Base-by-base conservation (phyloP, 768 basidiomycete genomes). In the Termitomyces sp. region DNA sequence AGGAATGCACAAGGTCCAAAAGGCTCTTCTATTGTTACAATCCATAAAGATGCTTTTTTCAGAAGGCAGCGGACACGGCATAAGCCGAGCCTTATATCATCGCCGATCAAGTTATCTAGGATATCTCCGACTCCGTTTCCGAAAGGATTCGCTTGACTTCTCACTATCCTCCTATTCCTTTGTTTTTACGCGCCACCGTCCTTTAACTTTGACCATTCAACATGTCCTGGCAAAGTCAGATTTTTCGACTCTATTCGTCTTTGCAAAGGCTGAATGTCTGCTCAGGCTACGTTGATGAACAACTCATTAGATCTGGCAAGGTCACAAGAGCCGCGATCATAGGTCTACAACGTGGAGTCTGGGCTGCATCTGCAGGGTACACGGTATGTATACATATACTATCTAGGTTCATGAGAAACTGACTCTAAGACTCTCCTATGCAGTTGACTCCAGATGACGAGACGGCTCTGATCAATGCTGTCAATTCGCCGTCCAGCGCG, bases 211-310 rank as follows among this genome's bases (percentile, higher is more conserved):
- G 14, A 34, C 60, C 50, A 25, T 60, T 31, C 60, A 71, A 60
- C 50, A 89, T 90, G 89, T 88, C 87, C 69, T 89, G 88, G 87
- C 86, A 89, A 86, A 65, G 88, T 91, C 63, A 40, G 49, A 4
- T 20, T 50, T 38, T 48, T 12, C 34, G 12, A 2, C 5, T 15
- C 12, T 34, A 15, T n/a, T 9, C 6, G 14, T 10, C 7, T n/a
- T 17, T 9, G 31, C 45, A 49, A 31, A 4, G 31, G 6, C 36
- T 59, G 25, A 38, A 20, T 15, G 9, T 40, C n/a, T 57, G 40
- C 48, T 10, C 67, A 95, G 93, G 81, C 63, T 92, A 93, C 77
- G 89, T 94, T 74, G 91, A 95, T 72, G 79, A 77, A 69, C 86
- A 92, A 73, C 85, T 96, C 60, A 73, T 96, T 67, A 90, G 85